These are phyloP conservation scores for Spathaspora hagerdaliae DNA, from an alignment of 805 yeast species.

Conservation along the genomic window DNA sequence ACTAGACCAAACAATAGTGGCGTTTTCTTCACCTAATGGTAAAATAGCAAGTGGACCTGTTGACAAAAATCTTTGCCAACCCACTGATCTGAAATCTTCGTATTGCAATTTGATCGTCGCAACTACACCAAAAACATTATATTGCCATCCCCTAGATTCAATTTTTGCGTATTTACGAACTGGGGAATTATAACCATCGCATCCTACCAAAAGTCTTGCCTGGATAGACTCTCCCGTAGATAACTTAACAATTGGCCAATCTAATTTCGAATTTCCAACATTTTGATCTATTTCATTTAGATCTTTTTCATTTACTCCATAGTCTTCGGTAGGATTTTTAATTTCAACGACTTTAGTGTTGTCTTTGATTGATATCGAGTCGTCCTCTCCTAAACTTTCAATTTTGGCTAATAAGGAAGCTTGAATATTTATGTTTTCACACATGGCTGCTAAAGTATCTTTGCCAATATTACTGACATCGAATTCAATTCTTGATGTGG, in stretches of 20 bases:
- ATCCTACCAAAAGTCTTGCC: conserved; percentile 83
- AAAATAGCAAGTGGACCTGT: conserved; percentile 92
- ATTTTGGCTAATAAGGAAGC: conserved; percentile 57
- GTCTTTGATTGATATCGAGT: conserved; percentile 46
- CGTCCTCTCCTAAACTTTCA: conserved; percentile 22
- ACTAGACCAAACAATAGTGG: conserved; percentile 93
- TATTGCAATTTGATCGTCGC: conserved; percentile 76
- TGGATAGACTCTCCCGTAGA: conserved; percentile 60
- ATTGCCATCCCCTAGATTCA: conserved; percentile 88
- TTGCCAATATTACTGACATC: conserved; percentile 49
- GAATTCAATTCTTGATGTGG: conserved; percentile 59
- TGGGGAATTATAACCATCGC: conserved; percentile 95
- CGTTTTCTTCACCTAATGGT: conserved; percentile 81
- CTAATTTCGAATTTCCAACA: conserved; percentile 24
- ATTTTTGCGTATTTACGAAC: conserved; percentile 80
- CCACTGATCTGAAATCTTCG: conserved; percentile 67
- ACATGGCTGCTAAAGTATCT: conserved; percentile 66
- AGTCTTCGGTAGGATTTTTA: conserved; percentile 10
- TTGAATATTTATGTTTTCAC: conserved; percentile 83
- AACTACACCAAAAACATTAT: conserved; percentile 86
- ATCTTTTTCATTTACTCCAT: conserved; percentile 10
- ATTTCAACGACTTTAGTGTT: conserved; percentile 65
- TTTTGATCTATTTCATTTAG: conserved; percentile 15
- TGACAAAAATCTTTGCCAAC: conserved; percentile 89
- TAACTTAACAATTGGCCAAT: conserved; percentile 77